Base-by-base conservation (phyloP, 2,329 filamentous ascomycete species). In the Sclerotiophoma versabilis region DNA sequence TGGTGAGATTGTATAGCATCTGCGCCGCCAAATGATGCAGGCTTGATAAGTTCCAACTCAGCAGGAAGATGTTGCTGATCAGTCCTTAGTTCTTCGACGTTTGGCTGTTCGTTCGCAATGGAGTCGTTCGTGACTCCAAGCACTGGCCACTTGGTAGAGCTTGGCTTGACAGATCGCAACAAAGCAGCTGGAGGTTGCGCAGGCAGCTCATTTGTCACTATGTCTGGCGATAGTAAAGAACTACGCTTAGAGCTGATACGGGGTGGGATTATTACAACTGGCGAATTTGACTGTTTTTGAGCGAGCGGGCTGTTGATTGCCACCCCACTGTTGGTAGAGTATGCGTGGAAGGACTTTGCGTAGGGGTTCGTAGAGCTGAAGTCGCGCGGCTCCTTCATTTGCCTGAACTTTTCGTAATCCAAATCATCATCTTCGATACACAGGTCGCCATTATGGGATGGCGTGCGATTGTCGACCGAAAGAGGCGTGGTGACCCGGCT, bases 231-330 rank as follows among this genome's bases (percentile, higher is more conserved):
- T 15, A 51, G 57, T 19, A 63, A 23, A 20, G 60, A 65, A n/a
- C 29, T 54, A 36, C 57, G 50, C 46, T 64, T 62, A 3, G 61
- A 65, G 32, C 63, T 62, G 2, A 50, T 56, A 2, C 62, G 62
- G 27, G 62, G 59, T 9, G 62, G 58, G 4, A 62, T 45, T 2
- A n/a, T 4, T 2, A 52, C 14, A 1, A 15, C n/a, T 17, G 32
- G 25, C 14, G 43, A 26, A 9, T 20, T 33, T 26, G 27, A 34
- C 8, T 38, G 54, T 30, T 55, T 57, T 6, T 36, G 26, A 19
- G 47, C 41, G 20, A 56, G 33, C 11, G 58, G 56, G 22, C 52
- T 60, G 22, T 41, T 30, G 8, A 57, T 19, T 14, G 59, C 57
- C 8, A 43, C 30, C 4, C 58, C 38, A 5, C 36, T 41, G 5